Percentiles rank a stretch among this genome's conserved stretches.
Conservation (phyloP, 1,139 yeast species). For the Suhomyces atakaporum region DNA sequence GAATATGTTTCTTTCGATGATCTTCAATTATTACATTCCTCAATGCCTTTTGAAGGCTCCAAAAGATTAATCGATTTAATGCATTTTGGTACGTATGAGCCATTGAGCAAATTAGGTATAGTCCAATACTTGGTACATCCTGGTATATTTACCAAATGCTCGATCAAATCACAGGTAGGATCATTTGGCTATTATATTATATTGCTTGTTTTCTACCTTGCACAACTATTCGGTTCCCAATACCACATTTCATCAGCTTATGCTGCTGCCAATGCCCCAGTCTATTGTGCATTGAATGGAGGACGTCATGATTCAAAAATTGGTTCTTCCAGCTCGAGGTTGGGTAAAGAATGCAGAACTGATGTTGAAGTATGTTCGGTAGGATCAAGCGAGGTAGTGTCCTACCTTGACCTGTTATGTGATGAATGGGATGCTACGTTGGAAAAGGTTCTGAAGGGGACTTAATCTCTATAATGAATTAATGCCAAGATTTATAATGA, state of each 20-base stretch:
- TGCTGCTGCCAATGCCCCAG: constrained; percentile 85
- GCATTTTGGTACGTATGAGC: constrained; percentile 68
- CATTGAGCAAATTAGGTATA: constrained; percentile 53
- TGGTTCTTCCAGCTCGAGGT: constrained; percentile 69
- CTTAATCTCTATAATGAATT: background rate
- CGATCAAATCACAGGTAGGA: constrained; percentile 75
- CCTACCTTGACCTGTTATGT: constrained; percentile 10
- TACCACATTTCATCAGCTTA: constrained; percentile 89
- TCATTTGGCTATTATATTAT: constrained; percentile 79
- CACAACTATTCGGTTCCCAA: constrained; percentile 78
- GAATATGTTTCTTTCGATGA: constrained; percentile 72
- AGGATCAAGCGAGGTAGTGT: constrained; percentile 9
- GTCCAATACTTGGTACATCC: constrained; percentile 85
- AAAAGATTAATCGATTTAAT: constrained; percentile 83
- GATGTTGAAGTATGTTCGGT: constrained; percentile 6
- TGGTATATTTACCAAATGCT: constrained; percentile 86
- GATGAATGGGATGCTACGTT: constrained; percentile 9
- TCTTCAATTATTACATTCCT: constrained; percentile 64
- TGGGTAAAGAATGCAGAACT: constrained; percentile 52
- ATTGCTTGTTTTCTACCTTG: constrained; percentile 77
- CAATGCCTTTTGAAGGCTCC: constrained; percentile 86
- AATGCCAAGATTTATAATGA: background rate
- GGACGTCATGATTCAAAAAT: constrained; percentile 59
- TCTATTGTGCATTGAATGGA: constrained; percentile 36
- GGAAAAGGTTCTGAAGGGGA: background rate